Percentiles rank a stretch among this genome's conserved stretches.
phyloP scores from a whole-genome alignment of 768 basidiomycete genomes.

The Termitomyces sp. region DNA sequence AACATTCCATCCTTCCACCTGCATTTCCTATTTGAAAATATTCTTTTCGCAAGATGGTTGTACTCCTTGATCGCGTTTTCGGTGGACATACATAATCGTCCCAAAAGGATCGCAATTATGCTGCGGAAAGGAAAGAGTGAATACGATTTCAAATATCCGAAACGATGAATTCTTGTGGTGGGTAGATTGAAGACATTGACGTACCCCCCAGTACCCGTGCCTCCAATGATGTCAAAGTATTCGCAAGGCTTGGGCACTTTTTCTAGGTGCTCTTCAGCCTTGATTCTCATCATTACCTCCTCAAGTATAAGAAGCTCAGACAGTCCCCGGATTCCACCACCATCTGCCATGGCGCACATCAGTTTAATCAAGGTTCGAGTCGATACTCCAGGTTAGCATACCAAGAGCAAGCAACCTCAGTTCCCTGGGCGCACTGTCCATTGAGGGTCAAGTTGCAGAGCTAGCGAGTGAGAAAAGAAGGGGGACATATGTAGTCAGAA shows the following conservation, averaged over 20 bases:
- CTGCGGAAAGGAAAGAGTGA: neutral
- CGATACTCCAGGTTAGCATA: neutral
- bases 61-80: conserved; percentile 17
- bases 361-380: neutral
- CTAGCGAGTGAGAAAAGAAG: neutral
- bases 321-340: conserved; percentile 5
- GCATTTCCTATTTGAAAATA: neutral
- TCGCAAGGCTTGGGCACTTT: conserved; percentile 15
- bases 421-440: neutral
- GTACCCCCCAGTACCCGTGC: conserved; percentile 21
- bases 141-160: no score
- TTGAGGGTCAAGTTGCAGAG: neutral
- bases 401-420: neutral
- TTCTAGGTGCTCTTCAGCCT: neutral
- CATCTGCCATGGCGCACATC: neutral
- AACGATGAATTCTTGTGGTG: neutral
- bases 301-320: conserved; percentile 2
- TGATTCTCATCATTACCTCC: conserved; percentile 7
- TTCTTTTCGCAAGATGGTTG: conserved; percentile 1
- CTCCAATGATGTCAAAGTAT: conserved; percentile 22
- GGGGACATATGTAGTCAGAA: no score
- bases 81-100: conserved; percentile 19
- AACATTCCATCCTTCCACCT: conserved; percentile 2
- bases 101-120: conserved; percentile 21
- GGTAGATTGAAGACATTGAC: neutral